Evolutionary conservation across 805 yeast genomes (phyloP).

Genomic region (Jamesozyma piceae): DNA sequence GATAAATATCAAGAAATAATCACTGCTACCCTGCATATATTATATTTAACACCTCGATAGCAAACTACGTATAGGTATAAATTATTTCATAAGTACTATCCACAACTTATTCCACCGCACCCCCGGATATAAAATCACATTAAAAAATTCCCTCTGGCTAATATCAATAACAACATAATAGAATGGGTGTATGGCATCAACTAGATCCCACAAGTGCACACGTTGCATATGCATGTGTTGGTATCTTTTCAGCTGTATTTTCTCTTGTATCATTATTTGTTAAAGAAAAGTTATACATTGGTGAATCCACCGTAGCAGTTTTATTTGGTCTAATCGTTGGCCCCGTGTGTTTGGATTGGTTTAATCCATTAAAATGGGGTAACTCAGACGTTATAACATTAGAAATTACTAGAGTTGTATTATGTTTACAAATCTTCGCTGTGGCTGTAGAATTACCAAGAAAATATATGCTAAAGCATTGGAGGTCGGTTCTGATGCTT

Average conservation of each 20-base stretch:
- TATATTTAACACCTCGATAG: too few relatives aligned
- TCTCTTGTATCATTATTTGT: slow-evolving; percentile 73
- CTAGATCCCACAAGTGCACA: slow-evolving; percentile 52
- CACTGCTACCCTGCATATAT: too few relatives aligned
- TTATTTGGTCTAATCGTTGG: slow-evolving; percentile 81
- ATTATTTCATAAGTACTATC: too few relatives aligned
- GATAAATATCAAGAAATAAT: too few relatives aligned
- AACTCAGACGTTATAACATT: slow-evolving; percentile 72
- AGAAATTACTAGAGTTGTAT: slow-evolving; percentile 72
- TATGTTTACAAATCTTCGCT: slow-evolving; percentile 84
- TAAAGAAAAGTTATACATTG: slow-evolving; percentile 75
- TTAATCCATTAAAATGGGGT: slow-evolving; percentile 78
- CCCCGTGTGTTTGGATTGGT: slow-evolving; percentile 79
- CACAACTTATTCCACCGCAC: too few relatives aligned
- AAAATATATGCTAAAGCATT: slow-evolving; percentile 77
- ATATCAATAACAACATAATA: too few relatives aligned
- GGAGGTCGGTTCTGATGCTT: slow-evolving; percentile 65
- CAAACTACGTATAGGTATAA: too few relatives aligned
- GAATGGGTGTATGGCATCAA: slow-evolving; percentile 32
- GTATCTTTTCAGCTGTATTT: slow-evolving; percentile 71
- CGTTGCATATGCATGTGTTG: slow-evolving; percentile 79
- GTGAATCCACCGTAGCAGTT: slow-evolving; percentile 87
- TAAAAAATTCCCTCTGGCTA: too few relatives aligned
- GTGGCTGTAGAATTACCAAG: slow-evolving; percentile 90
- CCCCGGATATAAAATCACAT: too few relatives aligned